Evolutionary conservation across 2,329 filamentous ascomycete genomes (phyloP).

Genomic region (Coleophoma cylindrospora): DNA sequence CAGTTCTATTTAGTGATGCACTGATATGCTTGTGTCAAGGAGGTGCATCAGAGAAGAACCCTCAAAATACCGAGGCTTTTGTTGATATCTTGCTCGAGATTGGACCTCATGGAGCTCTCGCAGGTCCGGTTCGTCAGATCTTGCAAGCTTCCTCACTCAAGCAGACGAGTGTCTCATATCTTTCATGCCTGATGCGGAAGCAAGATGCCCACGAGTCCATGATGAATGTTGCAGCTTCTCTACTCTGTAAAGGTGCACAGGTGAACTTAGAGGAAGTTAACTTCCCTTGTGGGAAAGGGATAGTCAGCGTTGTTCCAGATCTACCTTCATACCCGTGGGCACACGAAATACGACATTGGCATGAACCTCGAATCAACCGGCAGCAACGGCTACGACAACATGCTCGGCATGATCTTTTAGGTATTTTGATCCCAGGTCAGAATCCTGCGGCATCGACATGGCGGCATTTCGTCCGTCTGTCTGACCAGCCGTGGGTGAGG

Average conservation of each 20-base stretch:
- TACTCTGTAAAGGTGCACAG: constrained; percentile 1
- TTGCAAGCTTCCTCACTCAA: background rate
- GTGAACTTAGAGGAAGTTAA: background rate
- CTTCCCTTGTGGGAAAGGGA: constrained; percentile 22
- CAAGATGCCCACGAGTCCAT: background rate
- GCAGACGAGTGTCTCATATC: background rate
- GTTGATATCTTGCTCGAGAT: constrained; percentile 7
- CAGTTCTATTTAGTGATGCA: constrained; percentile 32
- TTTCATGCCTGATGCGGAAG: constrained; percentile 1
- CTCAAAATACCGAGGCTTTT: background rate
- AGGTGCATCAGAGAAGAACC: constrained; percentile 18
- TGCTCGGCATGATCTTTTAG: constrained; percentile 32
- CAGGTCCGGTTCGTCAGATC: constrained; percentile 6
- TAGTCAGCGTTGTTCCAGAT: constrained; percentile 36
- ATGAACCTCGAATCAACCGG: constrained; percentile 41
- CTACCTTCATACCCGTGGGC: constrained; percentile 50
- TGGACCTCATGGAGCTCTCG: constrained; percentile 10
- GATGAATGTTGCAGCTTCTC: background rate
- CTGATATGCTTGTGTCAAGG: constrained; percentile 3
- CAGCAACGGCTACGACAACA: constrained; percentile 38
- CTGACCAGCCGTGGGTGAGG: constrained; percentile 23
- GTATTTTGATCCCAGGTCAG: constrained; percentile 14
- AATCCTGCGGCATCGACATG: constrained; percentile 18
- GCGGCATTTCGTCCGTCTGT: constrained; percentile 20
- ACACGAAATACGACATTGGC: constrained; percentile 45